Evolutionary conservation across 2,329 filamentous ascomycete genomes (phyloP), one percentile per base, ranked within the genome.

Genomic region (Dendryphion nanum): DNA sequence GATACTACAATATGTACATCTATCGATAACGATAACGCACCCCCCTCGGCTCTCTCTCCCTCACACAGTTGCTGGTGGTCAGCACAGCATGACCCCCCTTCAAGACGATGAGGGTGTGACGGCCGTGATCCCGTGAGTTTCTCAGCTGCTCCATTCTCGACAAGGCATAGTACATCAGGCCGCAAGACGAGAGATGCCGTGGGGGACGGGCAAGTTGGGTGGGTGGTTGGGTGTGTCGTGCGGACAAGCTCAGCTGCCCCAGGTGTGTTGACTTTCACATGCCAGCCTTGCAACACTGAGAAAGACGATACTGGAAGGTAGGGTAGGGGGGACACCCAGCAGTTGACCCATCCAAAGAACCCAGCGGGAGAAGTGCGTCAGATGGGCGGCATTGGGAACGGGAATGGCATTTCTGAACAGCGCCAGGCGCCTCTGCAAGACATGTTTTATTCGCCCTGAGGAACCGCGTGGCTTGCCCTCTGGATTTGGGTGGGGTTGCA

Each of bases 371-470:
- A 35, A 24, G 40, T 20, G 36, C 42, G 47, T 46, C 44, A 48
- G 41, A 39, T 45, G 43, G 35, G n/a, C n/a, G 23, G 10, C 10
- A 26, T 26, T 26, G 23, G n/a, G n/a, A n/a, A n/a, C n/a, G n/a
- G n/a, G n/a, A n/a, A n/a, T n/a, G n/a, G n/a, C 10, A 26, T 26
- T 10, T n/a, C n/a, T n/a, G 23, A 10, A 26, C 10, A 8, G 23
- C 23, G 23, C 23, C 23, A 10, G 23, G 23, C 23, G 38, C 50
- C 47, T 53, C 55, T 57, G 53, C 57, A 52, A 56, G 54, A 56
- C 58, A 57, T 54, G 15, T 48, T 47, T 42, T 42, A 53, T 45
- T 53, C 48, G 55, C 47, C 54, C 46, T 52, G 53, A 47, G 53
- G 50, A 54, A 50, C 48, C 51, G 53, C 47, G 47, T 57, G 53